Conservation (phyloP, 2,329 filamentous ascomycete genomes). For the Aspergillus sp. region DNA sequence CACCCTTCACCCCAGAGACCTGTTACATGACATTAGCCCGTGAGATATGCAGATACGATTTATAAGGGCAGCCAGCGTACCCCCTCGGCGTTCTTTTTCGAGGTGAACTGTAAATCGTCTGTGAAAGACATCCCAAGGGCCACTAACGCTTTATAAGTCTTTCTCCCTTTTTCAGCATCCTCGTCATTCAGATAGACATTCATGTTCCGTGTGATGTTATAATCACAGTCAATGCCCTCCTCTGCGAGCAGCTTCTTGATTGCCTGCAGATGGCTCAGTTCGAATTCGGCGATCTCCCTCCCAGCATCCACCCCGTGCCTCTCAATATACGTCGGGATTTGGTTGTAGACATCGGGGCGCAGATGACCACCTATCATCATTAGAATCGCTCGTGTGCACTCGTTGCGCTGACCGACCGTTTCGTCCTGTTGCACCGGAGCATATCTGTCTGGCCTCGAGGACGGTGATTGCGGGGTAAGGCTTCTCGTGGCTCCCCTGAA, state of each 20-base stretch:
- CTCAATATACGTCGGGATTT: slow-evolving; percentile 37
- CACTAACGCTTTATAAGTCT: slow-evolving; percentile 30
- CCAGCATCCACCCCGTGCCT: slow-evolving; percentile 36
- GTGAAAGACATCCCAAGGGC: slow-evolving; percentile 25
- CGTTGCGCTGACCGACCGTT: slow-evolving; percentile 31
- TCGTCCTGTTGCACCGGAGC: slow-evolving; percentile 45
- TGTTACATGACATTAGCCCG: slow-evolving; percentile 4
- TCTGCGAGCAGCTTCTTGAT: slow-evolving; percentile 40
- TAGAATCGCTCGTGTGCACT: background rate
- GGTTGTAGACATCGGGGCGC: slow-evolving; percentile 43
- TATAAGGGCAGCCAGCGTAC: slow-evolving; percentile 15
- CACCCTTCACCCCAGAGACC: slow-evolving; percentile 41
- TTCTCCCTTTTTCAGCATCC: slow-evolving; percentile 26
- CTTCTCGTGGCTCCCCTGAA: slow-evolving; percentile 12
- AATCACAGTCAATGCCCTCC: slow-evolving; percentile 47
- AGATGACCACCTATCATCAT: slow-evolving; percentile 36
- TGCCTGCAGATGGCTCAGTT: slow-evolving; percentile 40
- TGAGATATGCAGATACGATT: background rate
- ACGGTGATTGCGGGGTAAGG: slow-evolving; percentile 33
- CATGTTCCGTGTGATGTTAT: slow-evolving; percentile 40
- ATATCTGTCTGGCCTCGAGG: slow-evolving; percentile 41
- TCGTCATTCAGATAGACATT: slow-evolving; percentile 41
- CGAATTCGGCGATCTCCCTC: slow-evolving; percentile 41
- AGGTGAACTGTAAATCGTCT: slow-evolving; percentile 28
- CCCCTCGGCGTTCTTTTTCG: slow-evolving; percentile 27